Evolutionary conservation across 257 asterid species (phyloP), one percentile per base, ranked within the genome.

Genomic region (Buddleja alternifolia): DNA sequence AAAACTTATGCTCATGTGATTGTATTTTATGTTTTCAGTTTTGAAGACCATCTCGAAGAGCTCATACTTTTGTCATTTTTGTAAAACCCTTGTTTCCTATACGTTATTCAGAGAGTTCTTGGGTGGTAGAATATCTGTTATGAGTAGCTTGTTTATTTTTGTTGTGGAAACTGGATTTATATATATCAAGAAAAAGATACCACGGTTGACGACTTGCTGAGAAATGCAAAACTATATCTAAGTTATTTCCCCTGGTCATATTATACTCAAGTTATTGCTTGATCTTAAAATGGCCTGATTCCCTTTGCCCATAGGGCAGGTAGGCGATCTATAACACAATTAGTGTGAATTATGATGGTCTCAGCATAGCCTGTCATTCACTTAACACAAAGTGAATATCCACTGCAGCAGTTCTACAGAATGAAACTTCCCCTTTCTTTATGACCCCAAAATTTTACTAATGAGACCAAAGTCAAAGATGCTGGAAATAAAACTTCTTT

Each of bases 201-300:
- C 3, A 41, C 2, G n/a, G 47, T 10, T 10, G 47, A 41, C 4
- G n/a, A 29, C 34, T 29, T 29, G 34, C 34, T 29, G 34, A 5
- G 5, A 29, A 29, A 29, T 29, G 5, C 34, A 29, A 29, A 29
- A 29, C 34, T 29, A 29, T 29, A 29, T 29, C 34, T 29, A 29
- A 29, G 4, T 17, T 19, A n/a, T 9, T 67, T 67, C 66, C 58
- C 44, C 29, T 25, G 10, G 65, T 55, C 37, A 2, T 65, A 56
- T 24, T 25, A 7, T 37, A 11, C 24, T 10, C 16, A 15, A 45
- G 58, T 39, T 40, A 29, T 57, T 11, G 0, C 8, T 57, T 57
- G 36, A 10, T 21, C 39, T 17, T 54, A 53, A 29, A 9, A 66
- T 37, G 10, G 63, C 10, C 52, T 36, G n/a, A 58, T 58, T 8